Conservation (phyloP, 2,329 filamentous ascomycete genomes). For the Arthroderma sp. region DNA sequence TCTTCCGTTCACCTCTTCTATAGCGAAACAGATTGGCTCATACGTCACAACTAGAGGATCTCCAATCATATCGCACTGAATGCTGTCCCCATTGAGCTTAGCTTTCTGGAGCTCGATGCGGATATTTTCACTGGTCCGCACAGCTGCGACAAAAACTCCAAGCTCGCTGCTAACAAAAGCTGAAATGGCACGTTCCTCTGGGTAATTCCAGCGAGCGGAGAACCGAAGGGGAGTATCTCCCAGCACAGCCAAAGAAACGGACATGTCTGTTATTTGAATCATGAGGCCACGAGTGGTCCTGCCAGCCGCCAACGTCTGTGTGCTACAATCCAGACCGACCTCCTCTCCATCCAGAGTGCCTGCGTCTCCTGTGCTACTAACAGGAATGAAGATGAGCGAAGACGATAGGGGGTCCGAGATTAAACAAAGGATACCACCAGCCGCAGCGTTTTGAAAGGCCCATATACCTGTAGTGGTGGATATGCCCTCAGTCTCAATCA, state of each 20-base stretch:
- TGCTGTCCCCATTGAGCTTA: conserved; percentile 7
- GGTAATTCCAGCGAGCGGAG: conserved; percentile 13
- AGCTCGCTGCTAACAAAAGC: conserved; percentile 19
- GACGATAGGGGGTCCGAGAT: conserved; percentile 31
- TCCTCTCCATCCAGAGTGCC: conserved; percentile 26
- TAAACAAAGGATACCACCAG: conserved; percentile 26
- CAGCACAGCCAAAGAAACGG: conserved; percentile 21
- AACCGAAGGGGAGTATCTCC: conserved; percentile 12
- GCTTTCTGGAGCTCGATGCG: conserved; percentile 19
- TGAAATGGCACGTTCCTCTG: conserved; percentile 16
- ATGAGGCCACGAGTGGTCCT: conserved; percentile 23
- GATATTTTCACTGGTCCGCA: conserved; percentile 16
- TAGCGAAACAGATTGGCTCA: conserved; percentile 25
- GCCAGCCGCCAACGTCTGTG: conserved; percentile 33
- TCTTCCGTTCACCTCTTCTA: conserved; percentile 17
- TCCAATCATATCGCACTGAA: conserved; percentile 15
- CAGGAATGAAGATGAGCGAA: conserved; percentile 25
- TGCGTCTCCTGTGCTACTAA: conserved; percentile 26
- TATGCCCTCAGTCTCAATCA: conserved; percentile 28
- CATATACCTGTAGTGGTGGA: conserved; percentile 31
- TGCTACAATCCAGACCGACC: conserved; percentile 28
- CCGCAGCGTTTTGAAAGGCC: conserved; percentile 25
- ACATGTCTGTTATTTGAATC: conserved; percentile 30
- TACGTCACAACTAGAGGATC: conserved; percentile 16
- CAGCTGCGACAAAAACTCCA: conserved; percentile 19